Conservation (phyloP, 1,284 basidiomycete species). For the Laetiporus sulphureus region DNA sequence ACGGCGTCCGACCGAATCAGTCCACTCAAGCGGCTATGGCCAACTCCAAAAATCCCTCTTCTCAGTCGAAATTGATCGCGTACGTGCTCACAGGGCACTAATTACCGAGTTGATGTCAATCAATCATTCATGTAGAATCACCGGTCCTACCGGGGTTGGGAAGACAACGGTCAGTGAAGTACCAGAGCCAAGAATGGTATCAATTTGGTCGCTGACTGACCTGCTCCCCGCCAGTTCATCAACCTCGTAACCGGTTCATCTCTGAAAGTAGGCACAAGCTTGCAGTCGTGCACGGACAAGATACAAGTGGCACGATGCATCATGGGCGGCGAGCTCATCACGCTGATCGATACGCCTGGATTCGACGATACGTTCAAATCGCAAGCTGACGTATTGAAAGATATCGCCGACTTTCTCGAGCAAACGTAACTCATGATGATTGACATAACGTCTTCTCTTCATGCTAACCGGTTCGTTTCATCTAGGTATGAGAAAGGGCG, state of each 20-base stretch:
- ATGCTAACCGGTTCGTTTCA: neutral
- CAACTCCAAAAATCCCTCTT: too few relatives aligned
- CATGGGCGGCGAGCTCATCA: neutral
- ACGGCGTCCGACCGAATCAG: too few relatives aligned
- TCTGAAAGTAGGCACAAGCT: slow-evolving; percentile 10
- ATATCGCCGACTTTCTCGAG: slow-evolving; percentile 22
- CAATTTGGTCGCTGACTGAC: too few relatives aligned
- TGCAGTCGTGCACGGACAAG: slow-evolving; percentile 14
- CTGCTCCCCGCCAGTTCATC: too few relatives aligned
- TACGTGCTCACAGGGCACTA: too few relatives aligned
- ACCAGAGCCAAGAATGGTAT: too few relatives aligned
- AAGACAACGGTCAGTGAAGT: slow-evolving; percentile 5
- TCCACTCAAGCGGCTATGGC: too few relatives aligned
- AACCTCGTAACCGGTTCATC: slow-evolving; percentile 16
- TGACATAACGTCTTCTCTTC: neutral
- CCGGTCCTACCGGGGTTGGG: slow-evolving; percentile 5
- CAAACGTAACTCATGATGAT: slow-evolving; percentile 24
- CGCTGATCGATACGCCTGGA: slow-evolving; percentile 30
- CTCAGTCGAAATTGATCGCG: too few relatives aligned
- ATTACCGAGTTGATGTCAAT: too few relatives aligned
- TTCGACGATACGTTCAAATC: slow-evolving; percentile 33
- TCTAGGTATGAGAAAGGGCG: slow-evolving; percentile 30
- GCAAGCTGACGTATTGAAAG: slow-evolving; percentile 32
- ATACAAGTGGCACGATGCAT: slow-evolving; percentile 11
- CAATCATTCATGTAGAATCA: neutral